Evolutionary conservation across 176 grass and related monocot species (phyloP).

Genomic region (Aegilops umbellulata): DNA sequence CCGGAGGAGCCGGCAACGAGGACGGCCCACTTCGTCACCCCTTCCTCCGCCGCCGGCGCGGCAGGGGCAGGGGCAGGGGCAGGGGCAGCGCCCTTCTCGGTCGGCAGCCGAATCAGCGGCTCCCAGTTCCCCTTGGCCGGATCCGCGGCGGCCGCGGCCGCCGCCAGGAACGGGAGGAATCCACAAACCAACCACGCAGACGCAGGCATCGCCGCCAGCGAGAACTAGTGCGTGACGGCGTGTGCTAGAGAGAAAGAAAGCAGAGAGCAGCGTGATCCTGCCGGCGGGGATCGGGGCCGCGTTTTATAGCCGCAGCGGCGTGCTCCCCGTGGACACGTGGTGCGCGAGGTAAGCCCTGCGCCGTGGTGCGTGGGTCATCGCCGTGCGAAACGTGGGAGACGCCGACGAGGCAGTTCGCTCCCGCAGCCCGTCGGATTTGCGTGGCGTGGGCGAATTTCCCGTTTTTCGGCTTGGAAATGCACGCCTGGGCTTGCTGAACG

Average conservation of each 20-base stretch:
- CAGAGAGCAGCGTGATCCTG: neutral
- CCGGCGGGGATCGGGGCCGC: neutral
- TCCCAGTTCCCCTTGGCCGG: constrained; percentile 44
- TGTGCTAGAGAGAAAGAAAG: neutral
- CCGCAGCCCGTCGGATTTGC: neutral
- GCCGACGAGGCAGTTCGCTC: neutral
- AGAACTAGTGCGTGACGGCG: neutral
- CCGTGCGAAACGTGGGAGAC: neutral
- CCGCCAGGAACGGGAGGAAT: constrained; percentile 30
- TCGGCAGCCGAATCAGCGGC: constrained; percentile 59
- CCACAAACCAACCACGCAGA: constrained; percentile 34
- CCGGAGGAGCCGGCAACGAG: constrained; percentile 88
- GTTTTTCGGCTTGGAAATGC: neutral
- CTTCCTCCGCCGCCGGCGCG: constrained; percentile 7
- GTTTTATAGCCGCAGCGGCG: neutral
- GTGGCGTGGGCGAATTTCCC: neutral
- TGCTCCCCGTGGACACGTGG: constrained; percentile 1
- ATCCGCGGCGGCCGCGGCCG: constrained; percentile 15
- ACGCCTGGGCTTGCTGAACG: neutral
- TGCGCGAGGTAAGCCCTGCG: neutral
- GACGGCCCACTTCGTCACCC: constrained; percentile 75
- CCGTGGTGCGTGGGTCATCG: neutral
- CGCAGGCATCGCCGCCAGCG: constrained; percentile 17
- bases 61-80: constrained; percentile 8
- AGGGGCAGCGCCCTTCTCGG: constrained; percentile 19